A percentile compares a stretch with the other conserved stretches of the same genome.
phyloP scores from a whole-genome alignment of 495 filamentous ascomycete genomes.

The Tuber indicum region DNA sequence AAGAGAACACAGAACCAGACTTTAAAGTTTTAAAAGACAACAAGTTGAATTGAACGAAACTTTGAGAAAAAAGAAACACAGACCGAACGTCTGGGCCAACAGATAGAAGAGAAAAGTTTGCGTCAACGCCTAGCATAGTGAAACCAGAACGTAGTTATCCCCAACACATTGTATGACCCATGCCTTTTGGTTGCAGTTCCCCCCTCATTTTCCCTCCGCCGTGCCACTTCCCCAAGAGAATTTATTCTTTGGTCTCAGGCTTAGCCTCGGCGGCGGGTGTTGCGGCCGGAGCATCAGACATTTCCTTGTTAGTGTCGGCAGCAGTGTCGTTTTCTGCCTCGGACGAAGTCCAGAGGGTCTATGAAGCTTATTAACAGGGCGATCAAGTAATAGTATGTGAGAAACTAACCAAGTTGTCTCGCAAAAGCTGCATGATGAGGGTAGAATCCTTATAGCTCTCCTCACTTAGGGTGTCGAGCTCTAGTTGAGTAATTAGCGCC shows the following conservation, averaged over 20 bases:
- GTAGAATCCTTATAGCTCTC: constrained; percentile 99
- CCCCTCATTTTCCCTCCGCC: constrained; percentile 7
- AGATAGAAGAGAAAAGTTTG: constrained; percentile 36
- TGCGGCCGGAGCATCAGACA: constrained; percentile 47
- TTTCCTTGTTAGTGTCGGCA: constrained; percentile 56
- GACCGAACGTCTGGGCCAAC: constrained; percentile 29
- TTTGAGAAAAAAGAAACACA: constrained; percentile 28
- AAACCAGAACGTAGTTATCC: constrained; percentile 33
- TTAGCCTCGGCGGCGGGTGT: constrained; percentile 58
- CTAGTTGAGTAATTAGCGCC: constrained; percentile 47
- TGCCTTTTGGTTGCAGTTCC: constrained; percentile 24
- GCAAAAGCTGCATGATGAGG: constrained; percentile 98
- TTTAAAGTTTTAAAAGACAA: constrained; percentile 36
- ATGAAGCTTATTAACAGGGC: constrained; percentile 38
- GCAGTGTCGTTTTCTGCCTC: constrained; percentile 78
- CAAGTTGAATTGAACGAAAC: constrained; percentile 38
- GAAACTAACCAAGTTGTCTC: constrained; percentile 87
- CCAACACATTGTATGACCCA: constrained; percentile 38
- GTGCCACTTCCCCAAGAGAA: constrained; percentile 1
- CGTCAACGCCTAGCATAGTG: constrained; percentile 37
- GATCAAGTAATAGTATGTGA: constrained; percentile 19
- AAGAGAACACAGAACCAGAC: constrained; percentile 31
- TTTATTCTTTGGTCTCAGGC: constrained; percentile 45
- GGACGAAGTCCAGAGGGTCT: constrained; percentile 99
- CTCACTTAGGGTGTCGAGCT: constrained; percentile 97